phyloP scores from a whole-genome alignment of 1,284 basidiomycete species.

The Limonomyces culmigenus region DNA sequence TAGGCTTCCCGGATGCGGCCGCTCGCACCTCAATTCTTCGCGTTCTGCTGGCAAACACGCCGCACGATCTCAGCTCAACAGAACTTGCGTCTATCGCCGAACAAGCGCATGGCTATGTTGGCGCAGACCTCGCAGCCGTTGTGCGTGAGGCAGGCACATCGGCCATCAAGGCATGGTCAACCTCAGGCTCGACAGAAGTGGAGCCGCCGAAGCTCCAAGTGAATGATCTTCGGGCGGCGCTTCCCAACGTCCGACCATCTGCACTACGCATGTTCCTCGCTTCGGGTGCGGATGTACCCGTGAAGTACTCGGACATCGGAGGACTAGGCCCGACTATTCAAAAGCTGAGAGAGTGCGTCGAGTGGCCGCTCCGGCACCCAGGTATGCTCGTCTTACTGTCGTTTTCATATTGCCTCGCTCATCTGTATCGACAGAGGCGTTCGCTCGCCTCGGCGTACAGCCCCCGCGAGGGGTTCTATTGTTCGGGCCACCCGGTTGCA shows the following conservation, averaged over 20 bases:
- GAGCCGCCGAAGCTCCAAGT: constrained; percentile 1
- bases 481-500: constrained; percentile 96
- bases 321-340: constrained; percentile 71
- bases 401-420: too few relatives aligned
- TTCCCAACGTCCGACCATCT: constrained; percentile 76
- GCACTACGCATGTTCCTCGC: constrained; percentile 90
- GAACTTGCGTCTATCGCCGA: constrained; percentile 57
- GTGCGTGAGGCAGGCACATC: constrained; percentile 86
- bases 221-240: constrained; percentile 34
- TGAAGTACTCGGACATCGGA: constrained; percentile 72
- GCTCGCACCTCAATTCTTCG: constrained; percentile 74
- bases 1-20: constrained; percentile 78
- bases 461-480: constrained; percentile 85
- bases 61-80: constrained; percentile 46
- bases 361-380: constrained; percentile 86
- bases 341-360: constrained; percentile 75
- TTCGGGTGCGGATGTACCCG: constrained; percentile 26
- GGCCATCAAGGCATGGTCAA: constrained; percentile 75
- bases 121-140: constrained; percentile 86
- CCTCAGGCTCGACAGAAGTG: constrained; percentile 12
- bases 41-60: constrained; percentile 69
- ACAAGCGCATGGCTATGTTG: constrained; percentile 91
- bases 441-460: constrained; percentile 73
- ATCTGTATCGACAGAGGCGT: constrained; percentile 50
- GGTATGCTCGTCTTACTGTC: neutral